A percentile compares a stretch with the other conserved stretches of the same genome.
Conservation (phyloP, 805 yeast genomes). For the Tetrapisispora fleetii region DNA sequence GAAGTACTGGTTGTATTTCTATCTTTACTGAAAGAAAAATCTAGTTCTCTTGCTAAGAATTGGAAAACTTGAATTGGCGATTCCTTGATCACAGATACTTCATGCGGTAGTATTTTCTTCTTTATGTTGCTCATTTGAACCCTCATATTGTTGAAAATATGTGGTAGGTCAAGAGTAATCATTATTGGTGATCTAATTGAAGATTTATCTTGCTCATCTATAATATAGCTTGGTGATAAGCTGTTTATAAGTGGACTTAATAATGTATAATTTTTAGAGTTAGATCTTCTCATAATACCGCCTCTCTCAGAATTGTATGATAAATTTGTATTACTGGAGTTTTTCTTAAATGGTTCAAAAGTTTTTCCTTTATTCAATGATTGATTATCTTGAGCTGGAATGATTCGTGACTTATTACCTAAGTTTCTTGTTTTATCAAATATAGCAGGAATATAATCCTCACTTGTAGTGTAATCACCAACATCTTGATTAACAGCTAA, state of each 20-base stretch:
- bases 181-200: constrained; percentile 16
- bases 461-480: constrained; percentile 16
- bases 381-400: not conserved
- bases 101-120: constrained; percentile 5
- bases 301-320: constrained; percentile 10
- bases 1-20: constrained; percentile 12
- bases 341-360: constrained; percentile 9
- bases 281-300: constrained; percentile 6
- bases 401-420: constrained; percentile 1
- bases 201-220: constrained; percentile 5
- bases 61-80: constrained; percentile 27
- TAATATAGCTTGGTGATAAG: constrained; percentile 7
- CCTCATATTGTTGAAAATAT: constrained; percentile 22
- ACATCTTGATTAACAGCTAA: constrained; percentile 21
- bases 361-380: not conserved
- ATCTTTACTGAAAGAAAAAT: constrained; percentile 20
- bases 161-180: constrained; percentile 24
- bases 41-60: constrained; percentile 25
- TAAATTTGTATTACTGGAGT: constrained; percentile 12
- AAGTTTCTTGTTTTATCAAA: constrained; percentile 8
- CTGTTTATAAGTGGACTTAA: not conserved
- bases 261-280: not conserved
- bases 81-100: constrained; percentile 14
- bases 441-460: constrained; percentile 3
- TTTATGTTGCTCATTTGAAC: constrained; percentile 11